Conservation (phyloP, 208 protist genomes). For the Phytomonas francai region DNA sequence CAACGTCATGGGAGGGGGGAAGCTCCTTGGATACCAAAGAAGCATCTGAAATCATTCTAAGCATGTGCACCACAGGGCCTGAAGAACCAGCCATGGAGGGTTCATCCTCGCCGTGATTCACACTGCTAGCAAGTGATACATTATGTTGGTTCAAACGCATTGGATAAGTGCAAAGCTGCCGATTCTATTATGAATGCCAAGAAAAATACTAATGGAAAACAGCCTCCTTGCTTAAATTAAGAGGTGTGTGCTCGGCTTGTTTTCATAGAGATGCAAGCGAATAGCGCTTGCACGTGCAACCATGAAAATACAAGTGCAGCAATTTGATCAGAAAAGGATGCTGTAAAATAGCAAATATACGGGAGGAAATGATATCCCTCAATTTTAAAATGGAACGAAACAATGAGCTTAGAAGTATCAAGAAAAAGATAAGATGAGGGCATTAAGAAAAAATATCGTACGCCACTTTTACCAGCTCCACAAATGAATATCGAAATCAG, state of each 20-base stretch:
- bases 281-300: not conserved
- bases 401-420: not conserved
- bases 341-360: not conserved
- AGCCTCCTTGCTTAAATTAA: slow-evolving; percentile 8
- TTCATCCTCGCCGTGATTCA: not conserved
- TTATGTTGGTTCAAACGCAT: not conserved
- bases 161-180: not conserved
- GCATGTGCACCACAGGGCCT: not conserved
- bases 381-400: not conserved
- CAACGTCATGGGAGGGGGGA: not conserved
- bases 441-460: not conserved
- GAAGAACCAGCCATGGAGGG: not conserved
- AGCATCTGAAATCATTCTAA: not conserved
- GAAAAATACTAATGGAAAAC: not conserved
- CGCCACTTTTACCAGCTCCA: not conserved
- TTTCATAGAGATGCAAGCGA: slow-evolving; percentile 10
- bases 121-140: not conserved
- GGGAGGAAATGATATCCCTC: not conserved
- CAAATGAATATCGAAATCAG: not conserved
- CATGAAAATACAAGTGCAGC: slow-evolving; percentile 8
- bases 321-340: not conserved
- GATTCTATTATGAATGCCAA: not conserved
- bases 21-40: not conserved
- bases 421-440: not conserved
- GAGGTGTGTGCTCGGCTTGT: slow-evolving; percentile 4